Evolutionary conservation across 1,284 basidiomycete genomes (phyloP).

Genomic region (Limonomyces culmigenus): DNA sequence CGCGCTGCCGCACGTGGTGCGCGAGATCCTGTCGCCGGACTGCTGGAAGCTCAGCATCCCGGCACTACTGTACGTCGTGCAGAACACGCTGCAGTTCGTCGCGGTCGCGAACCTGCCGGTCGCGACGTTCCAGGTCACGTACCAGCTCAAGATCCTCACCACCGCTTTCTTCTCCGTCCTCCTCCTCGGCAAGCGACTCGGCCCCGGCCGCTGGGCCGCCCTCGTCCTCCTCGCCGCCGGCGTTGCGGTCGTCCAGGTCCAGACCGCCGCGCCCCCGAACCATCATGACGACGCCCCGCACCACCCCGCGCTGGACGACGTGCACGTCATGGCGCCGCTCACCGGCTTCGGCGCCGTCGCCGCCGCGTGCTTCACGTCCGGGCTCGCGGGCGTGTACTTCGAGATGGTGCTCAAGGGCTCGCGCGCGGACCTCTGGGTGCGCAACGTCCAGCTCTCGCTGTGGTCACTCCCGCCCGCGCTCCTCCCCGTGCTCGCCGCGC

Average conservation of each 20-base stretch:
- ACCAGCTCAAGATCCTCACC: slow-evolving; percentile 93
- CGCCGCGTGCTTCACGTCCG: slow-evolving; percentile 63
- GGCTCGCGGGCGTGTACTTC: slow-evolving; percentile 72
- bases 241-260: slow-evolving; percentile 85
- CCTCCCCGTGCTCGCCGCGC: slow-evolving; percentile 33
- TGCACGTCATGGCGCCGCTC: slow-evolving; percentile 38
- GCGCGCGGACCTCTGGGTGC: slow-evolving; percentile 57
- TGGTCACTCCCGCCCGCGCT: slow-evolving; percentile 67
- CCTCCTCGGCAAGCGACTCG: slow-evolving; percentile 63
- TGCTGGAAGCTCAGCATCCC: slow-evolving; percentile 97
- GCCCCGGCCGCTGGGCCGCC: slow-evolving; percentile 67
- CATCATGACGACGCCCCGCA: not conserved
- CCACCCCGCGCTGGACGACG: not conserved
- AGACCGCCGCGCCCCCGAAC: slow-evolving; percentile 21
- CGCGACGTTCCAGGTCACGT: slow-evolving; percentile 84
- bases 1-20: slow-evolving; percentile 24
- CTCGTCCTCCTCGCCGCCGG: slow-evolving; percentile 75
- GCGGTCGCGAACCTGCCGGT: slow-evolving; percentile 84
- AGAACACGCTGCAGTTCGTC: slow-evolving; percentile 92
- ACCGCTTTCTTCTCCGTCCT: slow-evolving; percentile 86
- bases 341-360: slow-evolving; percentile 52
- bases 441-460: slow-evolving; percentile 64
- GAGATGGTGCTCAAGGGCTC: slow-evolving; percentile 68
- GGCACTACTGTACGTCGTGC: slow-evolving; percentile 88
- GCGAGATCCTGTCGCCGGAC: slow-evolving; percentile 58